Base-by-base conservation (phyloP, 352 stramenopile genomes). In the Pythium folliculosum region DNA sequence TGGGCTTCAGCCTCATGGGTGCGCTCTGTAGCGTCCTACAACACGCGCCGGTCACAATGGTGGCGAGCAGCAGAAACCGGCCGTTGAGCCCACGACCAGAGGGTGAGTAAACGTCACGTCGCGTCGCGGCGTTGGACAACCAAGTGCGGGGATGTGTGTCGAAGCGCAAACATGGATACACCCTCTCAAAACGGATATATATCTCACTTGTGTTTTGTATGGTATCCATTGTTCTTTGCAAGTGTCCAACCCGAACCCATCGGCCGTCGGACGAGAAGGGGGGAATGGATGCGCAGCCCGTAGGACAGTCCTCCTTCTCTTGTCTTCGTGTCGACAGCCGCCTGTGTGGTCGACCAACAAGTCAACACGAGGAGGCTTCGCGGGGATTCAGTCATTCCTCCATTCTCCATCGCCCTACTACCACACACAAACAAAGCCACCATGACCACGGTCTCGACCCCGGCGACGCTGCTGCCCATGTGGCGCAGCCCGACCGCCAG, bases 11-110 rank as follows among this genome's bases (percentile, higher is more conserved):
- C 25, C 68, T 73, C 49, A 81, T 86, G 56, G 77, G 76, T 3
- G 63, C 84, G 10, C 55, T 84, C 2, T 76, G 75, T n/a, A 77
- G 81, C 8, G 72, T 84, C 66, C 53, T 90, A 37, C 77, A 79
- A 10, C 77, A 88, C 63, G 76, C 78, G 10, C 72, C 77, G 16
- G 51, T 77, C 21, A 70, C 77, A 35, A 84, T 88, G 54, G 71
- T 70, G 3, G 76, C 81, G 17, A 86, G 85, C 56, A 73, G 71
- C 21, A 88, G n/a, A 37, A 32, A 32, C 27, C 5, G 27, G 27
- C 27, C 27, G 35, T 7, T 7, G 35, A 40, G 35, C 35, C 35
- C 8, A 40, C 12, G 1, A 13, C 35, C 35, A 40, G 12, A 12
- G 35, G 12, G 35, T 40, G 35, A 40, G 35, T 40, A 32, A 32